These are phyloP conservation scores for Conidiobolus incongruus DNA, from an alignment of 371 early-diverging fungal species.

Conservation along the genomic window DNA sequence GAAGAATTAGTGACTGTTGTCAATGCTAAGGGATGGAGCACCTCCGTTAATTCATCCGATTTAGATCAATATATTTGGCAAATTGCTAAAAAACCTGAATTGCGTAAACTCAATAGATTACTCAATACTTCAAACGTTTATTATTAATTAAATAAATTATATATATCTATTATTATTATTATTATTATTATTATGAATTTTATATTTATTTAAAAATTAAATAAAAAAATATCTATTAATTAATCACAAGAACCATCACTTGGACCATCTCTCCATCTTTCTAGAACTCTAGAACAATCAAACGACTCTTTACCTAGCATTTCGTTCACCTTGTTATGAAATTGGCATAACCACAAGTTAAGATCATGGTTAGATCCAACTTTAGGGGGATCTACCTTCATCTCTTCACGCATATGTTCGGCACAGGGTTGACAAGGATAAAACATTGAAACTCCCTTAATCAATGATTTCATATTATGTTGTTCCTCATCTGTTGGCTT, in stretches of 20 bases:
- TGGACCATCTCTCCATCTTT: conserved; percentile 81
- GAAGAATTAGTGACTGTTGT: no score
- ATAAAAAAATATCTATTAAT: no score
- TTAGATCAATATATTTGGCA: no score
- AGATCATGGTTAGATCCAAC: conserved; percentile 48
- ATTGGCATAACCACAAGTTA: conserved; percentile 76
- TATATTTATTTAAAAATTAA: no score
- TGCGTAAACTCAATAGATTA: no score
- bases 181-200: no score
- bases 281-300: conserved; percentile 83
- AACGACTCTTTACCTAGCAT: conserved; percentile 75
- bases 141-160: no score
- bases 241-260: conserved; percentile 50
- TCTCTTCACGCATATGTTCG: conserved; percentile 47
- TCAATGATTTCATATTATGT: conserved; percentile 38
- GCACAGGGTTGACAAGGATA: conserved; percentile 95
- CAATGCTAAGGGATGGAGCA: no score
- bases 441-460: conserved; percentile 55
- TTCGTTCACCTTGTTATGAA: conserved; percentile 95
- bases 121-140: no score
- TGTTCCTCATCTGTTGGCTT: conserved; percentile 55
- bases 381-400: conserved; percentile 59
- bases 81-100: no score
- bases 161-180: no score
- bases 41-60: no score